phyloP scores from a whole-genome alignment of 169 alveolate genomes.

The Cryptosporidium felis region DNA sequence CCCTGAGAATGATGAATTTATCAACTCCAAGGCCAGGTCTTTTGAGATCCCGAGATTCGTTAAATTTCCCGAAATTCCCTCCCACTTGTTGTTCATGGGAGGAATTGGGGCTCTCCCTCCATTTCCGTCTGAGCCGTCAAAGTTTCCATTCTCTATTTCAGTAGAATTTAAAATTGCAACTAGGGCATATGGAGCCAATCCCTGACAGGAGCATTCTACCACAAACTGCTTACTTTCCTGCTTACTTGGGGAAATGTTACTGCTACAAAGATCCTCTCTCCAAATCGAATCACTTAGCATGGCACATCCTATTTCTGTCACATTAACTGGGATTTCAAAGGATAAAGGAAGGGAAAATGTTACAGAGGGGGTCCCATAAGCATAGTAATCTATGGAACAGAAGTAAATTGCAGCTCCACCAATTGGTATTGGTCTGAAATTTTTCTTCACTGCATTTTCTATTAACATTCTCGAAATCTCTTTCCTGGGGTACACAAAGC shows the following conservation, averaged over 20 bases:
- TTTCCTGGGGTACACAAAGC: constrained; percentile 16
- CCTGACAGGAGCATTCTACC: constrained; percentile 48
- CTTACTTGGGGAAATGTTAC: constrained; percentile 47
- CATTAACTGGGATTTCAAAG: constrained; percentile 63
- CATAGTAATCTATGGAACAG: constrained; percentile 55
- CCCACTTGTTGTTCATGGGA: constrained; percentile 62
- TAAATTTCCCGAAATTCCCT: constrained; percentile 39
- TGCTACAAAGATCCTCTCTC: constrained; percentile 39
- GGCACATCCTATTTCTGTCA: constrained; percentile 41
- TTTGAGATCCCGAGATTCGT: constrained; percentile 44
- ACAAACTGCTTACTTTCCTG: constrained; percentile 61
- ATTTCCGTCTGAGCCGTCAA: neutral
- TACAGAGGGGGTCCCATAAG: constrained; percentile 23
- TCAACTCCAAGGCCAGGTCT: constrained; percentile 19
- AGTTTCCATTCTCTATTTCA: constrained; percentile 8
- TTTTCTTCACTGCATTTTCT: constrained; percentile 11
- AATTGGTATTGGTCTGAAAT: constrained; percentile 8
- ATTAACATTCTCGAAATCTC: constrained; percentile 20
- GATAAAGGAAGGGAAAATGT: constrained; percentile 59
- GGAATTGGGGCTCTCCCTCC: constrained; percentile 28
- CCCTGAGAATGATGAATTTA: constrained; percentile 51
- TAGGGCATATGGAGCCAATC: constrained; percentile 55
- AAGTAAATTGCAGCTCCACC: constrained; percentile 43
- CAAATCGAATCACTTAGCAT: constrained; percentile 27
- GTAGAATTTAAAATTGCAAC: constrained; percentile 20